These are phyloP conservation scores for Ochromonas danica DNA, from an alignment of 108 stramenopile species.

Conservation along the genomic window DNA sequence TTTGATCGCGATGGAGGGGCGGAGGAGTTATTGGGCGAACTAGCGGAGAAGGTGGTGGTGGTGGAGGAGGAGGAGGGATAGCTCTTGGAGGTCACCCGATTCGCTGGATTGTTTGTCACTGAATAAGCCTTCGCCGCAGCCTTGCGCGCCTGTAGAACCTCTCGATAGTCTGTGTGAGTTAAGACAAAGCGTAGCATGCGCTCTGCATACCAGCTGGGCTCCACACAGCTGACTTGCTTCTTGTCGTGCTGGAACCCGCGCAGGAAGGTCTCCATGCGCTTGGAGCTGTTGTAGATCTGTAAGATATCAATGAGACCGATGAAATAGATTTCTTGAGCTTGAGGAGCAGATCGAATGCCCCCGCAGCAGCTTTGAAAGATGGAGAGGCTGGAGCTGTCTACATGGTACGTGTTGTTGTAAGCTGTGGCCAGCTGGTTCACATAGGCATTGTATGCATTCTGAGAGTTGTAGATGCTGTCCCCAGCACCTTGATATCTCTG, in stretches of 20 bases:
- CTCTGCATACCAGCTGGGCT: slow-evolving; percentile 52
- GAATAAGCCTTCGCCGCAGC: no score
- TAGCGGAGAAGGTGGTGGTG: no score
- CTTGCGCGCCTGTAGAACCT: not conserved
- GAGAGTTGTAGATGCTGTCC: slow-evolving; percentile 27
- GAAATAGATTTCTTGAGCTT: slow-evolving; percentile 61
- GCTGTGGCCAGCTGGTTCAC: no score
- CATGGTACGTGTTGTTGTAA: no score
- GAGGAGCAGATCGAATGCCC: slow-evolving; percentile 26
- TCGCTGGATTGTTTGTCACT: no score
- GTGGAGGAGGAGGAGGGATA: no score
- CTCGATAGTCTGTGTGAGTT: not conserved
- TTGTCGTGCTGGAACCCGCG: slow-evolving; percentile 46
- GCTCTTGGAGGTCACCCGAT: no score
- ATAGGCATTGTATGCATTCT: slow-evolving; percentile 36
- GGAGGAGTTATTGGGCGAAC: no score
- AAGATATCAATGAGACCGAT: slow-evolving; percentile 95
- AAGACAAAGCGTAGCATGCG: slow-evolving; percentile 57
- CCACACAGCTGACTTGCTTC: slow-evolving; percentile 46
- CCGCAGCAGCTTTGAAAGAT: not conserved
- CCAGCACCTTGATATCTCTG: no score
- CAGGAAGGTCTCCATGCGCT: slow-evolving; percentile 66
- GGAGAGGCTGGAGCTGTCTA: no score
- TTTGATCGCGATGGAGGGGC: no score
- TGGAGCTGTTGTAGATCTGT: slow-evolving; percentile 86